Percentiles rank a stretch among this genome's conserved stretches.
phyloP scores from a whole-genome alignment of 306 rosid genomes.

The Quercus dentata region DNA sequence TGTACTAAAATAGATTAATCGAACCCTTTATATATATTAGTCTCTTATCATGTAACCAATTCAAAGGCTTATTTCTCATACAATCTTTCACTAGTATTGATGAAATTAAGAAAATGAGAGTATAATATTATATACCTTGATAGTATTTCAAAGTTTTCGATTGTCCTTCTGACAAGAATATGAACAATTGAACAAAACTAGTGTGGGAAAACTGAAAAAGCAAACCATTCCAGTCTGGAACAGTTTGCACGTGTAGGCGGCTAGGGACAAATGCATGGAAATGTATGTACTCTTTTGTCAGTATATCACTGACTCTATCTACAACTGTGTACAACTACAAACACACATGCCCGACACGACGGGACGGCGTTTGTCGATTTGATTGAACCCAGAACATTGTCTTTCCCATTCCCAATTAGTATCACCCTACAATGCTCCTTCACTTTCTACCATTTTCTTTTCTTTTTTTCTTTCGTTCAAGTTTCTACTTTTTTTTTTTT shows the following conservation, averaged over 20 bases:
- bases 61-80: too few species aligned
- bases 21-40: too few species aligned
- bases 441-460: not conserved
- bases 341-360: slow-evolving; percentile 82
- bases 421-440: slow-evolving; percentile 5
- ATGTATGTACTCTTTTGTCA: slow-evolving; percentile 66
- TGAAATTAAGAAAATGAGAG: too few species aligned
- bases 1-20: too few species aligned
- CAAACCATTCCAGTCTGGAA: not conserved
- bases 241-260: slow-evolving; percentile 53
- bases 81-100: too few species aligned
- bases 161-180: too few species aligned
- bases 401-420: slow-evolving; percentile 27
- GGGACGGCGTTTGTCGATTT: slow-evolving; percentile 52
- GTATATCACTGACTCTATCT: slow-evolving; percentile 64
- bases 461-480: too few species aligned
- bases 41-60: too few species aligned
- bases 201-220: not conserved
- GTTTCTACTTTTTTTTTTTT: too few species aligned
- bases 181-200: too few species aligned
- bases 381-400: slow-evolving; percentile 64
- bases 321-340: slow-evolving; percentile 17
- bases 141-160: too few species aligned
- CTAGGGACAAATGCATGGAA: slow-evolving; percentile 80
- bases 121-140: too few species aligned